A percentile compares a stretch with the other conserved stretches of the same genome.
phyloP scores from a whole-genome alignment of 441 rosid species.

The Adansonia gregorii region DNA sequence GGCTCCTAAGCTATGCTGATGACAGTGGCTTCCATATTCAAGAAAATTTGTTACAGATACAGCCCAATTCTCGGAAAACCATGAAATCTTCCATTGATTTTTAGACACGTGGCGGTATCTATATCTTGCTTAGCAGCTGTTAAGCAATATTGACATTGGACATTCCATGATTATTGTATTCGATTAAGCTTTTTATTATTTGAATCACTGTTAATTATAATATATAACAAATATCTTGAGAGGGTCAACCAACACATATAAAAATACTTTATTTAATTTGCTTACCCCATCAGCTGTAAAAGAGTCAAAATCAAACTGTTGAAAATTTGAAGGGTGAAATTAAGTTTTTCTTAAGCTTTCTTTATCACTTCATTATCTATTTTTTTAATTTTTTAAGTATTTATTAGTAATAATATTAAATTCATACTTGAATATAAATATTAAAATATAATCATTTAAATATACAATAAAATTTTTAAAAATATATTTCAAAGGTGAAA shows the following conservation, averaged over 20 bases:
- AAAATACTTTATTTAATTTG: neutral
- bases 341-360: neutral
- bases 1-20: neutral
- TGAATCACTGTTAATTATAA: slow-evolving; percentile 15
- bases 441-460: no score
- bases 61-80: neutral
- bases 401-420: no score
- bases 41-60: slow-evolving; percentile 5
- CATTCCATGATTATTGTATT: neutral
- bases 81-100: neutral
- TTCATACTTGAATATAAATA: no score
- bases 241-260: slow-evolving; percentile 26
- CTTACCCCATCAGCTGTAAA: slow-evolving; percentile 16
- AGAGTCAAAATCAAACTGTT: slow-evolving; percentile 27
- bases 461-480: no score
- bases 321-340: slow-evolving; percentile 2
- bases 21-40: slow-evolving; percentile 20
- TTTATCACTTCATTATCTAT: no score
- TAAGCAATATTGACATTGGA: neutral
- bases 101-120: slow-evolving; percentile 11
- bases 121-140: neutral
- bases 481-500: no score
- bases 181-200: slow-evolving; percentile 2
- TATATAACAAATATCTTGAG: slow-evolving; percentile 8
- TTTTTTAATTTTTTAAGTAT: no score